Evolutionary conservation across 345 rosid species (phyloP), one percentile per base, ranked within the genome.

Genomic region (Stellera chamaejasme): DNA sequence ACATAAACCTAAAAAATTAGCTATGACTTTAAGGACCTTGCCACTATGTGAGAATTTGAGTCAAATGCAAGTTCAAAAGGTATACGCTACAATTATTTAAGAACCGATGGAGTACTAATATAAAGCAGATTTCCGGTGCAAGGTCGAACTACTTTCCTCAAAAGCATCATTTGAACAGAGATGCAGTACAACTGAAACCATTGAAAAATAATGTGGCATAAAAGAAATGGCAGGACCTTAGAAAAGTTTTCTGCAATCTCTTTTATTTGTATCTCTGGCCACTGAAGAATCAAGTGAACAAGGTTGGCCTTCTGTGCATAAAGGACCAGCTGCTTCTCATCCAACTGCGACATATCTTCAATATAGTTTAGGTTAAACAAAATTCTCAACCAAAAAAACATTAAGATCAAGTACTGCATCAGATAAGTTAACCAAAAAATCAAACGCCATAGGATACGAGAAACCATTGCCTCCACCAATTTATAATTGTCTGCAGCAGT

Each of bases 271-370:
- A 79, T 61, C 48, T 75, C 79, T n/a, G 84, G 93, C 82, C 65
- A 70, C 27, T 72, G 96, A 61, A 93, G 88, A 62, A 89, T 79
- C 78, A 74, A 69, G 68, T 76, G 78, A 55, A 93, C 83, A 66
- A 93, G 96, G 77, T 79, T 86, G 56, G 97, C 97, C 94, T 86
- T 93, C 74, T 86, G 95, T 5, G 96, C 99, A 71, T 88, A 92
- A 27, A 89, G 75, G 71, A 88, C 58, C 59, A 84, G 73, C 68
- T 86, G 98, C 77, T 88, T 79, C 76, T 92, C 90, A 59, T 86
- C 83, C 55, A 84, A 69, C 59, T 79, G 84, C 27, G 78, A 72
- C 76, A 93, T 84, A 56, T 93, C 99, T 85, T 68, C 47, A 49
- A 52, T 67, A 69, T 57, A 52, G 45, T 57, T 39, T 57, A 76